phyloP scores from a whole-genome alignment of 495 filamentous ascomycete species.

The Trichoderma gamsii region DNA sequence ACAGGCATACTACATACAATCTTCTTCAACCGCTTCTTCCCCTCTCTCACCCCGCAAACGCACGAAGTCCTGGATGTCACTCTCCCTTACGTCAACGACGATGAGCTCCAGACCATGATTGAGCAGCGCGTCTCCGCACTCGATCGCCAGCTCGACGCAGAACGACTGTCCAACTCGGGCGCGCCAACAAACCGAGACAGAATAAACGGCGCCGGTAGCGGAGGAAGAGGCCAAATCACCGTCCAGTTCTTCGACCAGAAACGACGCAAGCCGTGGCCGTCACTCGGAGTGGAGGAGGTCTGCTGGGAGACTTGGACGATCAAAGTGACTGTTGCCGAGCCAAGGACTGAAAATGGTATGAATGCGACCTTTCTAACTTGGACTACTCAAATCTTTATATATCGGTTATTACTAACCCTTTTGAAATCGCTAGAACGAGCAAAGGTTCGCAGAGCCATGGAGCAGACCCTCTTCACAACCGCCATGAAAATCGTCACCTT shows the following conservation, averaged over 20 bases:
- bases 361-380: too few species aligned
- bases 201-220: conserved; percentile 27
- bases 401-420: background rate
- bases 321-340: conserved; percentile 83
- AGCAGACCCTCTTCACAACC: conserved; percentile 74
- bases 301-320: conserved; percentile 96
- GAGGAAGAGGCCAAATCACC: conserved; percentile 70
- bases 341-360: conserved; percentile 81
- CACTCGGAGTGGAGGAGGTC: conserved; percentile 78
- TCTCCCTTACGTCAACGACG: conserved; percentile 80
- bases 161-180: conserved; percentile 28
- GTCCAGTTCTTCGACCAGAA: conserved; percentile 95
- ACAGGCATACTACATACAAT: conserved; percentile 91
- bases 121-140: conserved; percentile 76
- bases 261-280: conserved; percentile 71
- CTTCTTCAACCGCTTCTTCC: conserved; percentile 98
- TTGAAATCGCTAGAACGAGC: conserved; percentile 55
- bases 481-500: conserved; percentile 80
- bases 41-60: conserved; percentile 71
- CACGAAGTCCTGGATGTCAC: conserved; percentile 90
- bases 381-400: too few species aligned
- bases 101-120: conserved; percentile 85
- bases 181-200: conserved; percentile 15
- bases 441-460: conserved; percentile 84
- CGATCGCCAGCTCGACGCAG: conserved; percentile 56